Conservation (phyloP, 1,139 yeast species). For the Hanseniaspora uvarum region DNA sequence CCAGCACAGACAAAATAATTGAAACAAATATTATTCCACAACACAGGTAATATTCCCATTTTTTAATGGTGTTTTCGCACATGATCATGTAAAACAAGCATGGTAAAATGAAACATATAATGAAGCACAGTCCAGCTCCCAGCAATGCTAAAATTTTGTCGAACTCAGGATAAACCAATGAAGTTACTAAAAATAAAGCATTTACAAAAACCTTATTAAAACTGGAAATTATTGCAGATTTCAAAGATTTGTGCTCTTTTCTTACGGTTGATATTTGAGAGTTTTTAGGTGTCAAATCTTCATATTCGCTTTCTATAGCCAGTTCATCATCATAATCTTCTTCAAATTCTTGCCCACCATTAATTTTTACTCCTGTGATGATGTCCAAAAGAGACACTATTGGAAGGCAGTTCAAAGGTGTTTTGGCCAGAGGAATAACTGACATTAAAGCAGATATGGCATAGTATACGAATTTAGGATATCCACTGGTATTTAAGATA, state of each 20-base stretch:
- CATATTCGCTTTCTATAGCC: conserved; percentile 18
- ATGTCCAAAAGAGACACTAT: conserved; percentile 60
- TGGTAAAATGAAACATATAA: conserved; percentile 72
- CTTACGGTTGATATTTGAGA: conserved; percentile 11
- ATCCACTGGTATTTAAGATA: conserved; percentile 57
- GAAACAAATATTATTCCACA: conserved; percentile 41
- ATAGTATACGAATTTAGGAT: conserved; percentile 57
- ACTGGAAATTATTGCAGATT: not conserved
- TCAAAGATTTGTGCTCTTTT: not conserved
- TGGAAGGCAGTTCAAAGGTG: conserved; percentile 82
- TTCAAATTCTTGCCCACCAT: conserved; percentile 19
- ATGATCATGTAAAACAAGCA: conserved; percentile 56
- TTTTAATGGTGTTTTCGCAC: conserved; percentile 40
- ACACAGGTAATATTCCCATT: conserved; percentile 35
- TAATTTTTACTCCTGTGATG: conserved; percentile 31
- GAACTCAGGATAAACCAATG: conserved; percentile 61
- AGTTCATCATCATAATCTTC: conserved; percentile 2
- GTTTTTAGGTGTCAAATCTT: conserved; percentile 16
- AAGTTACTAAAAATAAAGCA: conserved; percentile 38
- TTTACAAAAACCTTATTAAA: conserved; percentile 35
- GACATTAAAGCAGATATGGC: conserved; percentile 64
- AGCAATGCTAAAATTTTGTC: conserved; percentile 74
- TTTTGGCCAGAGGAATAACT: conserved; percentile 73
- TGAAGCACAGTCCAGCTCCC: conserved; percentile 73
- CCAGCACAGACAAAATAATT: conserved; percentile 40